Evolutionary conservation across 331 rosid genomes (phyloP).

Genomic region (Pyracantha coccinea): DNA sequence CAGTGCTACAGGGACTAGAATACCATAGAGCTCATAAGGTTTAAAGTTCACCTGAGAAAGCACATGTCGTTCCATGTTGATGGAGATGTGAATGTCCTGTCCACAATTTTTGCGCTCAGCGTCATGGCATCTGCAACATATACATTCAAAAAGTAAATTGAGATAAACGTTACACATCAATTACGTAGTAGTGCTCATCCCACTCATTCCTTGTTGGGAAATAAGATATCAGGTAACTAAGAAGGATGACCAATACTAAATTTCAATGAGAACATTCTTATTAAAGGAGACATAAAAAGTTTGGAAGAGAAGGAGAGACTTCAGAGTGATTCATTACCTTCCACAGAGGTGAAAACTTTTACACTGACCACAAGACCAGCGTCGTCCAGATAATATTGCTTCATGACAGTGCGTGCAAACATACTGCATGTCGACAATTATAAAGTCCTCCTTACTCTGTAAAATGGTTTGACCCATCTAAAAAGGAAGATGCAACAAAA

Average conservation of each 20-base stretch:
- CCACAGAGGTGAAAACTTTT: conserved; percentile 49
- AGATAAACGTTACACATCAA: background rate
- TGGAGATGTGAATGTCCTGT: conserved; percentile 28
- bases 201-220: background rate
- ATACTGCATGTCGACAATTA: conserved; percentile 43
- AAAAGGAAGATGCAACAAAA: background rate
- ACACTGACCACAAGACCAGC: conserved; percentile 58
- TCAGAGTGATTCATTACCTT: conserved; percentile 23
- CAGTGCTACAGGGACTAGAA: background rate
- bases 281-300: background rate
- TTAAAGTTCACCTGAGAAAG: conserved; percentile 25
- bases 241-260: background rate
- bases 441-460: conserved; percentile 42
- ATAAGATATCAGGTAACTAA: background rate
- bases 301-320: background rate
- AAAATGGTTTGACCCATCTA: conserved; percentile 44
- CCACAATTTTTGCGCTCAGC: conserved; percentile 5
- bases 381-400: conserved; percentile 39
- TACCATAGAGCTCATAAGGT: background rate
- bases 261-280: background rate
- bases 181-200: background rate
- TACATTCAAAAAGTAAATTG: no score
- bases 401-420: conserved; percentile 42
- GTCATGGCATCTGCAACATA: conserved; percentile 41
- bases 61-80: conserved; percentile 25